These are phyloP conservation scores for Rhizopogon salebrosus DNA, from an alignment of 768 basidiomycete genomes.

Conservation along the genomic window DNA sequence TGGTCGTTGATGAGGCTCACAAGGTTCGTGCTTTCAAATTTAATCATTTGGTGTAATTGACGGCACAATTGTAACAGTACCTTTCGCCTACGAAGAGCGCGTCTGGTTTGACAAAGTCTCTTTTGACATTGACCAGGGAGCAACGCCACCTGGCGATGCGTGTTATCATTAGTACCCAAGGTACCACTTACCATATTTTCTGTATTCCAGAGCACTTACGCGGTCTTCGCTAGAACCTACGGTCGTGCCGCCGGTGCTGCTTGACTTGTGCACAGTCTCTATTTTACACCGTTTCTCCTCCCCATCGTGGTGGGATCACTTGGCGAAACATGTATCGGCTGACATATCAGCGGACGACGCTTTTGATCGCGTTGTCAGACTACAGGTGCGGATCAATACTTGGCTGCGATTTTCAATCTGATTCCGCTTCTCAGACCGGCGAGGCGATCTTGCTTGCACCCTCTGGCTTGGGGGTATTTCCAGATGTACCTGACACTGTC, in stretches of 20 bases:
- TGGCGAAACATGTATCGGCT: constrained; percentile 62
- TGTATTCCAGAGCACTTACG: not conserved
- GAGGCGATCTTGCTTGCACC: constrained; percentile 68
- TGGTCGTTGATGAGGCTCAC: constrained; percentile 73
- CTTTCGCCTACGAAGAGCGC: constrained; percentile 41
- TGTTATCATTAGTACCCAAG: constrained; percentile 72
- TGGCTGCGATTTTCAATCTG: not conserved
- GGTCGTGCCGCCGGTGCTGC: constrained; percentile 59
- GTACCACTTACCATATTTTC: constrained; percentile 23
- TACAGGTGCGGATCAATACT: constrained; percentile 41
- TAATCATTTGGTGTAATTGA: not conserved
- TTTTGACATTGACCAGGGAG: constrained; percentile 58
- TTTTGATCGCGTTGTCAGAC: constrained; percentile 59
- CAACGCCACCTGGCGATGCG: constrained; percentile 72
- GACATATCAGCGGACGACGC: constrained; percentile 54
- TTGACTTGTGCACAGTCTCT: constrained; percentile 61
- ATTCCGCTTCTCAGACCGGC: constrained; percentile 46
- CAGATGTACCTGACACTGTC: constrained; percentile 11
- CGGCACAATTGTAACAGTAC: constrained; percentile 39
- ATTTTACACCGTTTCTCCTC: constrained; percentile 76
- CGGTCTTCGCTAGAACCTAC: constrained; percentile 51
- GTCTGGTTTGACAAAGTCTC: constrained; percentile 51
- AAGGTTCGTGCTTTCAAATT: constrained; percentile 38
- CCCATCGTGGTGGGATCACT: constrained; percentile 69
- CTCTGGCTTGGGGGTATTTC: constrained; percentile 47